Conservation (phyloP, 2,329 filamentous ascomycete species). For the Aspergillus pseudoglaucus region DNA sequence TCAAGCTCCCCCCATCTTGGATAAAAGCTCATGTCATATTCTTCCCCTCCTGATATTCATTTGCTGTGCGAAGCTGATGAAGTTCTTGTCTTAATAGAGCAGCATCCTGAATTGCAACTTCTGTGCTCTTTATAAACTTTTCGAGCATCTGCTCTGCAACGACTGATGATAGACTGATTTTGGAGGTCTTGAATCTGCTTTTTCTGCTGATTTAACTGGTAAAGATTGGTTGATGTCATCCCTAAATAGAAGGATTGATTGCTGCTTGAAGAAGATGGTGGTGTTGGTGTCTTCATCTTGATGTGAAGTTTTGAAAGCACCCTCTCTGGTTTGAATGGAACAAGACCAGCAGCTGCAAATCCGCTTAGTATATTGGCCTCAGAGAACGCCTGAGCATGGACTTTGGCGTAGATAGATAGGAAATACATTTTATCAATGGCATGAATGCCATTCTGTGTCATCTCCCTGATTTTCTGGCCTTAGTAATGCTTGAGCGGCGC, state of each 20-base stretch:
- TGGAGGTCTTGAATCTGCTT: too few relatives aligned
- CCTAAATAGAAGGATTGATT: not conserved
- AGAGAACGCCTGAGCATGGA: not conserved
- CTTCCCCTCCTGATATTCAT: too few relatives aligned
- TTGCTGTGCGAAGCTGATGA: too few relatives aligned
- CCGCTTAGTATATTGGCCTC: not conserved
- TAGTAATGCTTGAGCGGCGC: not conserved
- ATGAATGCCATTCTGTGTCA: too few relatives aligned
- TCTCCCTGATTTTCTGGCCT: too few relatives aligned
- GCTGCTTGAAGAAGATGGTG: not conserved
- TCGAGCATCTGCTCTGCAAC: not conserved
- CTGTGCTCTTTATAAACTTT: not conserved
- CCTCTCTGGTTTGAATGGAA: not conserved
- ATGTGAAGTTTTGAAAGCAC: not conserved
- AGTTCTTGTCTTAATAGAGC: too few relatives aligned
- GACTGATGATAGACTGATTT: not conserved
- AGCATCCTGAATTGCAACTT: not conserved
- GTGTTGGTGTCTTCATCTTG: not conserved
- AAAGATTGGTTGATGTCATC: not conserved
- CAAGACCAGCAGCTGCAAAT: not conserved
- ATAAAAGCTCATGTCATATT: too few relatives aligned
- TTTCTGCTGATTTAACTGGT: too few relatives aligned
- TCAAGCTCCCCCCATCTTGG: too few relatives aligned
- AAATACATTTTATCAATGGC: too few relatives aligned
- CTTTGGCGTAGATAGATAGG: not conserved